Percentiles rank a stretch among this genome's conserved stretches.
Evolutionary conservation across 2,329 filamentous ascomycete species (phyloP).

Genomic region (Neofusicoccum parvum): DNA sequence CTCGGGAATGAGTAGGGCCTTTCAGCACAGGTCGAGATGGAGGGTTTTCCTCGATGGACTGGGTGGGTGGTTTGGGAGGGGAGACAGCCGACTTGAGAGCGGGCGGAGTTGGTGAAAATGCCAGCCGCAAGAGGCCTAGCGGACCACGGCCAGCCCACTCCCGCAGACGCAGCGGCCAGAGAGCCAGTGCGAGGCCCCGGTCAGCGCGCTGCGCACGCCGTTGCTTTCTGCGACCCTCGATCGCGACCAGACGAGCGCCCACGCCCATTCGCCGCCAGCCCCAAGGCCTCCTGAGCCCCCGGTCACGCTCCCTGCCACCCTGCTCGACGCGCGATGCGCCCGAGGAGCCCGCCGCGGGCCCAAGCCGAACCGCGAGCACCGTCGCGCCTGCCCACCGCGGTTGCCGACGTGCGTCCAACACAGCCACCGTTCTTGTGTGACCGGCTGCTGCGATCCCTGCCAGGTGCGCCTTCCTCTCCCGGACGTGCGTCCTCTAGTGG

Average conservation of each 20-base stretch:
- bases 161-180: background rate
- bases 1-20: conserved; percentile 35
- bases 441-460: conserved; percentile 5
- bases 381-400: too few species aligned
- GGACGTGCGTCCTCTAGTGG: background rate
- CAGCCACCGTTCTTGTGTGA: conserved; percentile 11
- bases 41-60: conserved; percentile 17
- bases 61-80: conserved; percentile 26
- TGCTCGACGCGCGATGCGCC: too few species aligned
- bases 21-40: conserved; percentile 37
- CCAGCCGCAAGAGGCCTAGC: conserved; percentile 10
- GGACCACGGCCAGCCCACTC: background rate
- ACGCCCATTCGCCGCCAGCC: background rate
- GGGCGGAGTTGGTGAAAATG: conserved; percentile 14
- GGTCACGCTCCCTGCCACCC: conserved; percentile 6
- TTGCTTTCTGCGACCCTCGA: background rate
- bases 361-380: background rate
- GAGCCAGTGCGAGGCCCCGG: conserved; percentile 1
- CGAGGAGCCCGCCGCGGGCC: background rate
- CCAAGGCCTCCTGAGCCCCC: background rate
- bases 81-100: conserved; percentile 31
- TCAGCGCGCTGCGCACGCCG: background rate
- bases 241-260: background rate
- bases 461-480: conserved; percentile 1
- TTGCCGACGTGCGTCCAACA: background rate